Base-by-base conservation (phyloP, 2,329 filamentous ascomycete species). In the Scedosporium minutisporum region DNA sequence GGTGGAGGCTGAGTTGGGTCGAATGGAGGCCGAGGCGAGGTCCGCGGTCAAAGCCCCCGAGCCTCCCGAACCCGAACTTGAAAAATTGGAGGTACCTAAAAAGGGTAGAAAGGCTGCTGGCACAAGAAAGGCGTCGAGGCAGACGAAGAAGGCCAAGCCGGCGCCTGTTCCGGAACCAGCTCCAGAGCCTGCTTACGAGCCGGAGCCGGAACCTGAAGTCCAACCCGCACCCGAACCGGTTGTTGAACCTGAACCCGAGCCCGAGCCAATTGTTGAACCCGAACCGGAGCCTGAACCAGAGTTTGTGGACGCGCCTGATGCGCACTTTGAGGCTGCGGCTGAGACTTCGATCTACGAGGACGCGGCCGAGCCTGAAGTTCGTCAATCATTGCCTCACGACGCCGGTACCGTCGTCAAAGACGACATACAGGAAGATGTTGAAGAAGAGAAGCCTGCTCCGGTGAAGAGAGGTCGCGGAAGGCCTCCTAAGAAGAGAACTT, bases 101-200 rank as follows among this genome's bases (percentile, higher is more conserved):
- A 85, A 82, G 69, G 80, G 79, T 27, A 79, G 80, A 58, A 84
- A 84, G 67, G 70, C 78, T 38, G 33, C 33, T 6, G 70, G 69
- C 2, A 72, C 76, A 3, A 77, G 78, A 55, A 85, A 84, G 66
- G 76, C 67, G 0, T 82, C 82, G 0, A 84, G 83, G 69, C 79
- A 82, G 65, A 76, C 76, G 9, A 55, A 80, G 48, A 48, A 51
- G 44, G 6, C 42, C 6, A 48, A 80, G 60, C 64, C 73, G 6
- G 78, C 75, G 67, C 55, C 55, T 6, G 55, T 21, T 16, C 55
- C 16, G 27, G 55, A 58, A 27, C 55, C 51, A 29, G 23, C 51
- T 16, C 51, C 23, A 3, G 23, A 57, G 29, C 23, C 51, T 16
- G 51, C 23, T 29, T 16, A 23, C 51, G 67, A 70, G 7, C 66